Percentiles rank a stretch among this genome's conserved stretches.
phyloP scores from a whole-genome alignment of 768 basidiomycete species.

The Lyophyllum decastes region DNA sequence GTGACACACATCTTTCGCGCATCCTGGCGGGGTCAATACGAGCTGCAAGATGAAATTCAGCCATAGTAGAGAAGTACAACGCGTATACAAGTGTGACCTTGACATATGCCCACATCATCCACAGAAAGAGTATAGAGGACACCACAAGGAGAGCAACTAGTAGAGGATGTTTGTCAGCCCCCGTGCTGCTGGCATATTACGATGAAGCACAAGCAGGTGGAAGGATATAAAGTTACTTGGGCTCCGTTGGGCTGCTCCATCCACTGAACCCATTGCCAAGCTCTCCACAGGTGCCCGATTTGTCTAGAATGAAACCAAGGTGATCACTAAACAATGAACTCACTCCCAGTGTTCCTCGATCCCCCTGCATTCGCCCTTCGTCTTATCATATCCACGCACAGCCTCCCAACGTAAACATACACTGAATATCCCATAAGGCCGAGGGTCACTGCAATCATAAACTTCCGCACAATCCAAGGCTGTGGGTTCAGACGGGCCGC shows the following conservation, averaged over 20 bases:
- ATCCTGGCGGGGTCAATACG: constrained; percentile 66
- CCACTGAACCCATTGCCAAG: too few relatives aligned
- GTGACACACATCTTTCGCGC: constrained; percentile 60
- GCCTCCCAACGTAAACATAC: constrained; percentile 78
- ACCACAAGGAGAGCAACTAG: constrained; percentile 68
- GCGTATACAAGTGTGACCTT: constrained; percentile 46
- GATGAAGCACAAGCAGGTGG: background rate
- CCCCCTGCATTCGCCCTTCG: constrained; percentile 43
- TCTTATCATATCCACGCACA: constrained; percentile 73
- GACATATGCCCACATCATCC: constrained; percentile 79
- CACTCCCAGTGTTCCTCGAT: constrained; percentile 61
- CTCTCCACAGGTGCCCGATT: too few relatives aligned
- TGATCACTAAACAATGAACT: constrained; percentile 34
- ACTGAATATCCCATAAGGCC: constrained; percentile 65
- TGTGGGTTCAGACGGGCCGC: constrained; percentile 52
- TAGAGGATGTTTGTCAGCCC: constrained; percentile 8
- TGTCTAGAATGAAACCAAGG: background rate
- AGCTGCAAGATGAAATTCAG: constrained; percentile 42
- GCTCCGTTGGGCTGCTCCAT: too few relatives aligned
- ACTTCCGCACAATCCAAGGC: constrained; percentile 75
- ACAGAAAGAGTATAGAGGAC: constrained; percentile 62
- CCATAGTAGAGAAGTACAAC: background rate
- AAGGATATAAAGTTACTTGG: background rate
- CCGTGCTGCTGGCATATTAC: background rate
- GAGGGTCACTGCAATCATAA: constrained; percentile 58